A percentile compares a stretch with the other conserved stretches of the same genome.
Conservation (phyloP, 108 stramenopile genomes). For the Skeletonema grethae region DNA sequence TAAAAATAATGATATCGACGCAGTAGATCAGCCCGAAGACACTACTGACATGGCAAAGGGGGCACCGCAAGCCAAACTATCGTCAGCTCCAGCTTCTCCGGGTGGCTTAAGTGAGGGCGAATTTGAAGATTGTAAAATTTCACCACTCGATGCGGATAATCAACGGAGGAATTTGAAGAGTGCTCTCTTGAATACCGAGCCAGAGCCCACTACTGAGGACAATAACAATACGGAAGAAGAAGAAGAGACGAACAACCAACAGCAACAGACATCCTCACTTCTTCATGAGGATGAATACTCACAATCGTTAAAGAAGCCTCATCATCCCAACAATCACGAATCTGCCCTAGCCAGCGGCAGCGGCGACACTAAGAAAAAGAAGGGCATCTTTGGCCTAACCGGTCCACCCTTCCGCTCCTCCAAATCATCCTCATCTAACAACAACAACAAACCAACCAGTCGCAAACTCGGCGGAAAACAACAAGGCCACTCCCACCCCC, state of each 20-base stretch:
- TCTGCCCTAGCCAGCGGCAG: neutral
- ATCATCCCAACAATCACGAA: slow-evolving; percentile 3
- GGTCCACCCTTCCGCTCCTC: neutral
- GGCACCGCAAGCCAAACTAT: no score
- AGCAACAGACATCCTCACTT: neutral
- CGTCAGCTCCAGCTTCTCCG: no score
- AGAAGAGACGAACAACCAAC: no score
- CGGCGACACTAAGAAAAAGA: neutral
- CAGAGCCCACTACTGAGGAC: neutral
- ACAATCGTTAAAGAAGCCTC: neutral
- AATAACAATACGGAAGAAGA: neutral
- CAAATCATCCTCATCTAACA: no score
- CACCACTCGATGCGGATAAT: neutral
- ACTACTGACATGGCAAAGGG: no score
- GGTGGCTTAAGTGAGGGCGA: neutral
- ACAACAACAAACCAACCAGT: neutral
- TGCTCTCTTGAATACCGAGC: neutral
- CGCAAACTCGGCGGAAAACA: neutral
- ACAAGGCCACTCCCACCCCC: slow-evolving; percentile 33
- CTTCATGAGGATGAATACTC: neutral
- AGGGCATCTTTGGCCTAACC: neutral
- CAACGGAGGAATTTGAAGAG: neutral
- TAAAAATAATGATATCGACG: no score
- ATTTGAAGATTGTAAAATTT: neutral
- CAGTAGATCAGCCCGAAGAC: no score